A percentile compares a stretch with the other conserved stretches of the same genome.
These are phyloP conservation scores for Phytopythium chamaehyphon DNA, from an alignment of 352 stramenopile genomes.

Conservation along the genomic window DNA sequence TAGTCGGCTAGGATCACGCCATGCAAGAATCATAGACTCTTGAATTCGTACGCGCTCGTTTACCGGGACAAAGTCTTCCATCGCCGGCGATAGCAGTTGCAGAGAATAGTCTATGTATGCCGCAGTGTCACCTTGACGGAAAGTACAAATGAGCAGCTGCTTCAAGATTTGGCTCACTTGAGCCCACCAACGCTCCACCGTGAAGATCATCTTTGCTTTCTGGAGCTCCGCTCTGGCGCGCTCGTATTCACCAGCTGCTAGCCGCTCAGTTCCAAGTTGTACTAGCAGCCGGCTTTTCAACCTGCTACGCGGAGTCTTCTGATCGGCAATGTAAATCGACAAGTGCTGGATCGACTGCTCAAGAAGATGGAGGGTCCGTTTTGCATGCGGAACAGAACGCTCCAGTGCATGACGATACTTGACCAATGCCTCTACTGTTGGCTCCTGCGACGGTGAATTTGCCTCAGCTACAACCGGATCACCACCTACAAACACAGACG, in stretches of 20 bases:
- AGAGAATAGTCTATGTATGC: slow-evolving; percentile 77
- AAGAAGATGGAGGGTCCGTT: slow-evolving; percentile 67
- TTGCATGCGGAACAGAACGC: slow-evolving; percentile 55
- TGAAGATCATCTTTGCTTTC: slow-evolving; percentile 59
- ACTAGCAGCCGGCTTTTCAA: slow-evolving; percentile 76
- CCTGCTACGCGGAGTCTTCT: slow-evolving; percentile 55
- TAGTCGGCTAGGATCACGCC: slow-evolving; percentile 38
- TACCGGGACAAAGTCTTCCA: slow-evolving; percentile 63
- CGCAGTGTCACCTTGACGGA: slow-evolving; percentile 62
- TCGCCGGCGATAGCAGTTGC: slow-evolving; percentile 66
- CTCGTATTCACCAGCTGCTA: slow-evolving; percentile 68
- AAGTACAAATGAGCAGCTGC: slow-evolving; percentile 70
- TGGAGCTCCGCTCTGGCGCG: slow-evolving; percentile 59
- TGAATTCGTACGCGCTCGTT: slow-evolving; percentile 56
- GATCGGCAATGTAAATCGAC: slow-evolving; percentile 57
- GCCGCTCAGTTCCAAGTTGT: slow-evolving; percentile 66
- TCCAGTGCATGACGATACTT: slow-evolving; percentile 68
- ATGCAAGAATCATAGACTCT: slow-evolving; percentile 58
- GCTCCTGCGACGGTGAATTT: slow-evolving; percentile 25
- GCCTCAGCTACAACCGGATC: slow-evolving; percentile 60
- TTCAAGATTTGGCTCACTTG: slow-evolving; percentile 71
- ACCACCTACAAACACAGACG: slow-evolving; percentile 65
- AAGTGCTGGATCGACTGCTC: slow-evolving; percentile 77
- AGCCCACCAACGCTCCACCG: slow-evolving; percentile 67
- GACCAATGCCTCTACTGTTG: slow-evolving; percentile 49